These are phyloP conservation scores for Scopulariopsis brevicaulis DNA, from an alignment of 2,329 filamentous ascomycete species.

Conservation along the genomic window DNA sequence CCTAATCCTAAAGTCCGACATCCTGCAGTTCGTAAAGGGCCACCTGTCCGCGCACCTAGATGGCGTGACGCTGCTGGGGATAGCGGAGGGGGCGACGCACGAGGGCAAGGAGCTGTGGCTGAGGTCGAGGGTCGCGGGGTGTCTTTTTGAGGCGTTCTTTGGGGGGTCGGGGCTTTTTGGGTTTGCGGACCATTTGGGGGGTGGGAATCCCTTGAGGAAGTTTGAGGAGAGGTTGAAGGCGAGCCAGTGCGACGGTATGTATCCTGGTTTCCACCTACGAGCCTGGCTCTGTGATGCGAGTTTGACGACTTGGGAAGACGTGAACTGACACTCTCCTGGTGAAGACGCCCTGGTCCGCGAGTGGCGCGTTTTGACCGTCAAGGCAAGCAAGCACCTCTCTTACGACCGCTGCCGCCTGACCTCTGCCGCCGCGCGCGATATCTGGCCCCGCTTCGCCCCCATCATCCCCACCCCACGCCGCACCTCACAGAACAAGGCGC, in stretches of 20 bases:
- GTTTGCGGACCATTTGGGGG: background rate
- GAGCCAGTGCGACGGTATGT: background rate
- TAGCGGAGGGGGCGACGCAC: background rate
- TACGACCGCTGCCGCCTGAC: background rate
- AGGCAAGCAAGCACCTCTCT: background rate
- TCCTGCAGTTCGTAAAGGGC: constrained; percentile 18
- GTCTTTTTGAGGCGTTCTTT: background rate
- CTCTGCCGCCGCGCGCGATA: background rate
- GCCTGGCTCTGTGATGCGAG: background rate
- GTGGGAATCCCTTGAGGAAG: background rate
- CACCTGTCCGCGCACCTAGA: background rate
- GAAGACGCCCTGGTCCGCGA: background rate
- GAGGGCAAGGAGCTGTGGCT: background rate
- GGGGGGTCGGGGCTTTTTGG: background rate
- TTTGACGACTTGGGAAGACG: background rate
- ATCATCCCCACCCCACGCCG: too few species aligned
- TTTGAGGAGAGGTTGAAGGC: background rate
- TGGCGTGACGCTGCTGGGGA: background rate
- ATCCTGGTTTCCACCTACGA: background rate
- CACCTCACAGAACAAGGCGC: too few species aligned
- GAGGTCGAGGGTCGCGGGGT: background rate
- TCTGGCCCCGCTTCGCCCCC: background rate
- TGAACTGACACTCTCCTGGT: too few species aligned
- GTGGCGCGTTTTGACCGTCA: background rate
- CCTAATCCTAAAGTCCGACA: constrained; percentile 32